phyloP scores from a whole-genome alignment of 495 filamentous ascomycete species.

The Melanomma pulvis-pyrius region DNA sequence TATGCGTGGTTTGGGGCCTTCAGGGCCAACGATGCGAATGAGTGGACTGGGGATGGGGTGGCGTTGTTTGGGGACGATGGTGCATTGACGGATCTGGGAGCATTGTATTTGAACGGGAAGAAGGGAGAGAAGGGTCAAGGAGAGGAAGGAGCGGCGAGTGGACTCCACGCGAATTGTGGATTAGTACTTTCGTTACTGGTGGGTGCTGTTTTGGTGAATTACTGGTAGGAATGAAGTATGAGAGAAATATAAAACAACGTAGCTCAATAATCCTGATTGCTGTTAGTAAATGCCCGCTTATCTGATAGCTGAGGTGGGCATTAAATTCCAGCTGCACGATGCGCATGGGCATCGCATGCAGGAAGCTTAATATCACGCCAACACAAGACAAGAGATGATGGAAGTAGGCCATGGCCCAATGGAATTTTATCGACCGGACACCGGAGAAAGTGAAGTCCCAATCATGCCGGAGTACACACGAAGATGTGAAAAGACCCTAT shows the following conservation, averaged over 20 bases:
- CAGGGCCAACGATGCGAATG: conserved; percentile 29
- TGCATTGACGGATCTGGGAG: conserved; percentile 23
- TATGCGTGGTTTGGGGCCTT: conserved; percentile 34
- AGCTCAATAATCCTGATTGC: background rate
- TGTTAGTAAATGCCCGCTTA: background rate
- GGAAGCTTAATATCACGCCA: background rate
- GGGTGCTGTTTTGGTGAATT: background rate
- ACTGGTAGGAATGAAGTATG: background rate
- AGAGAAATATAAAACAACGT: background rate
- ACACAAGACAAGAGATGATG: background rate
- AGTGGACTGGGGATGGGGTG: conserved; percentile 29
- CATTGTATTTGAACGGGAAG: conserved; percentile 27
- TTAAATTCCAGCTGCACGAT: background rate
- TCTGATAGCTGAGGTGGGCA: background rate
- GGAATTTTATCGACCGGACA: conserved; percentile 34
- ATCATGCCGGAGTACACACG: conserved; percentile 26
- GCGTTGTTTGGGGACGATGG: conserved; percentile 30
- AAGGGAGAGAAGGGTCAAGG: conserved; percentile 20
- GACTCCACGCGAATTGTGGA: background rate
- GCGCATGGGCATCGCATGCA: background rate
- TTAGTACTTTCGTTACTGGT: conserved; percentile 7
- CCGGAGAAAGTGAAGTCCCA: conserved; percentile 24
- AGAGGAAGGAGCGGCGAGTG: background rate
- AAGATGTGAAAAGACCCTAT: conserved; percentile 28
- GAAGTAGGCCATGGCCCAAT: conserved; percentile 25